These are phyloP conservation scores for Geotrichum fermentans DNA, from an alignment of 1,139 yeast genomes.

Conservation along the genomic window DNA sequence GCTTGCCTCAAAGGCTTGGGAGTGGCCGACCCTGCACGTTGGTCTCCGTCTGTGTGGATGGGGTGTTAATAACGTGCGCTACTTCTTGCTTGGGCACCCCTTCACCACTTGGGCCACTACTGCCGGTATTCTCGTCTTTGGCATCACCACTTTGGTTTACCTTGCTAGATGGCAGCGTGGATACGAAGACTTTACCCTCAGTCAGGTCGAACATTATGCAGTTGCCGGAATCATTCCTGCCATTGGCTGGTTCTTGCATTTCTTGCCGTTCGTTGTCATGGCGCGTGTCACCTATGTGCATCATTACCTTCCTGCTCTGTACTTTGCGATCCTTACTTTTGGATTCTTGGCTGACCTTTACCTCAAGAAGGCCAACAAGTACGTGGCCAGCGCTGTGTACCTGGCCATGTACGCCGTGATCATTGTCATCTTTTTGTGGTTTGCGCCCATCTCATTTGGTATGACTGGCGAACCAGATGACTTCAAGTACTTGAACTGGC, in stretches of 20 bases:
- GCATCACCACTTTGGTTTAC: constrained; percentile 51
- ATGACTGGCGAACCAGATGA: constrained; percentile 75
- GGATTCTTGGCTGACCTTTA: constrained; percentile 65
- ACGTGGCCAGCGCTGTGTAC: constrained; percentile 34
- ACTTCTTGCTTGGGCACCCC: constrained; percentile 89
- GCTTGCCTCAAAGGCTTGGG: constrained; percentile 90
- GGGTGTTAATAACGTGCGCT: constrained; percentile 75
- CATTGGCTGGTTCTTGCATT: constrained; percentile 94
- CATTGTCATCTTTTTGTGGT: constrained; percentile 63
- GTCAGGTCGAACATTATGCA: constrained; percentile 42
- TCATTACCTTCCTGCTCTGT: constrained; percentile 93
- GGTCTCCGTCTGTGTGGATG: constrained; percentile 97
- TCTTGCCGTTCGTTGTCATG: constrained; percentile 85
- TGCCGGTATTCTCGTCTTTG: constrained; percentile 60
- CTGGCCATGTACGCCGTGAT: constrained; percentile 50
- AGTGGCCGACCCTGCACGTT: constrained; percentile 92
- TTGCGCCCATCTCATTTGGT: constrained; percentile 80
- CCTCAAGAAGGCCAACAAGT: constrained; percentile 40
- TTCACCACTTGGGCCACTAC: constrained; percentile 93
- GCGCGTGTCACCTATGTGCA: constrained; percentile 97
- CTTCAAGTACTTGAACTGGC: constrained; percentile 68
- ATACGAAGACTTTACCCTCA: constrained; percentile 56
- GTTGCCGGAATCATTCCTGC: constrained; percentile 89
- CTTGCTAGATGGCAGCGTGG: constrained; percentile 94
- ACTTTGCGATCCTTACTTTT: constrained; percentile 84